phyloP scores from a whole-genome alignment of 2,329 filamentous ascomycete species.

The Aspergillus sclerotialis region DNA sequence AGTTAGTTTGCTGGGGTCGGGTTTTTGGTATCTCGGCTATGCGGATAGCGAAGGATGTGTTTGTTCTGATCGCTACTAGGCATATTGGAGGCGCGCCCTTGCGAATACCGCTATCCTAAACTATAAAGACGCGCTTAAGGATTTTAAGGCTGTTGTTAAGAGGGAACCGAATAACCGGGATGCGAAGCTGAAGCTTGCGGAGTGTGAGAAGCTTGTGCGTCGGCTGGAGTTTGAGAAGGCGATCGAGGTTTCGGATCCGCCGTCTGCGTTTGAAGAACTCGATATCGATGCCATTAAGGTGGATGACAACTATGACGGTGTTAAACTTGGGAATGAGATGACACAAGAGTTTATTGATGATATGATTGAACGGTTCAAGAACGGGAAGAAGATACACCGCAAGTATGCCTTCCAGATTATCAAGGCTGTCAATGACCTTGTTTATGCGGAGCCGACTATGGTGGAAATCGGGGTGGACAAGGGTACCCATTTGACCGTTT shows the following conservation, averaged over 20 bases:
- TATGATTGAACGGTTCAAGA: constrained; percentile 94
- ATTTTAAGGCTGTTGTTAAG: constrained; percentile 86
- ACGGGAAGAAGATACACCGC: constrained; percentile 85
- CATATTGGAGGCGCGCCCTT: constrained; percentile 88
- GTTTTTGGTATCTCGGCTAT: neutral
- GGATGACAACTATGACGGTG: constrained; percentile 80
- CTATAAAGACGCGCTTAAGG: constrained; percentile 78
- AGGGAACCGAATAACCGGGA: constrained; percentile 84
- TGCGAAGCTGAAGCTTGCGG: constrained; percentile 80
- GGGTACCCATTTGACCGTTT: constrained; percentile 79
- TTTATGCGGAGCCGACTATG: constrained; percentile 93
- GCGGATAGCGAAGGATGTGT: neutral
- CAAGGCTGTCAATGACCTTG: constrained; percentile 78
- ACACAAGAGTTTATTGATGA: constrained; percentile 95
- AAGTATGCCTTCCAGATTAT: constrained; percentile 99
- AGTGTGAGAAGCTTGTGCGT: constrained; percentile 92
- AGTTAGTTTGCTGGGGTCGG: constrained; percentile 6
- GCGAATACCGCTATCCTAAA: constrained; percentile 86
- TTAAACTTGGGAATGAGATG: constrained; percentile 70
- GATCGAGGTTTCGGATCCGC: constrained; percentile 87
- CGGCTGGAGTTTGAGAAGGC: constrained; percentile 88
- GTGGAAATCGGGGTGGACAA: constrained; percentile 79
- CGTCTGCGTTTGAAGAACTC: constrained; percentile 83
- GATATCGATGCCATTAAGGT: constrained; percentile 80
- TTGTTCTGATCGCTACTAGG: constrained; percentile 44